Base-by-base conservation (phyloP, 495 filamentous ascomycete genomes). In the Penicillium canariense region DNA sequence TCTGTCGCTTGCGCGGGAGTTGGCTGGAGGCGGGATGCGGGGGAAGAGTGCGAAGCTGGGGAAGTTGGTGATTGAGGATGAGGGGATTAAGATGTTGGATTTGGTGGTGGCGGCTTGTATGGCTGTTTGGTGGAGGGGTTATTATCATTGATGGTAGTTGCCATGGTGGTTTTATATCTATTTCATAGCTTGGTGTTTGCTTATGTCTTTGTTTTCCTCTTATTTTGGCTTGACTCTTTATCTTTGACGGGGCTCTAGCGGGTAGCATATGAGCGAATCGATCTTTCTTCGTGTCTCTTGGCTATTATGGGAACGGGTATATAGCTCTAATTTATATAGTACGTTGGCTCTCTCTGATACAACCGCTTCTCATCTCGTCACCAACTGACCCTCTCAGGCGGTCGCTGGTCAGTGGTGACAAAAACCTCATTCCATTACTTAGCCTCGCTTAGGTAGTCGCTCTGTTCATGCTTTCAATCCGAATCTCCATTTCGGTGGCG, bases 51-150 rank as follows among this genome's bases (percentile, higher is more conserved):
- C 89, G 0, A 97, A 97, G 71, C 75, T 98, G 63, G 93, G 93
- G 1, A 98, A 97, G 71, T 66, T 97, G 50, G 88, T 98, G 30
- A 81, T 97, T 22, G 86, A 92, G 58, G 86, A 93, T 57, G 93
- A 96, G 59, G 94, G 94, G 0, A 74, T 96, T 50, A 95, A 95
- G 72, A 97, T 98, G 94, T 64, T 96, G 60, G 94, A 98, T 78
- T 66, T 98, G 48, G 79, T 96, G 1, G 90, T 97, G 25, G 89
- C 93, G 9, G 87, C 91, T 35, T 97, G 94, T 66, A 81, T 97
- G 70, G 88, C 86, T 1, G 79, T 97, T 35, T 97, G 92, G 88
- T 96, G 93, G 94, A 86, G 84, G 58, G 83, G 87, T 1, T 97
- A 90, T 84, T 90, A 91, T 55, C 68, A 73, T 54, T 76, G 62